Evolutionary conservation across 345 rosid genomes (phyloP).

Genomic region (Jatropha curcas): DNA sequence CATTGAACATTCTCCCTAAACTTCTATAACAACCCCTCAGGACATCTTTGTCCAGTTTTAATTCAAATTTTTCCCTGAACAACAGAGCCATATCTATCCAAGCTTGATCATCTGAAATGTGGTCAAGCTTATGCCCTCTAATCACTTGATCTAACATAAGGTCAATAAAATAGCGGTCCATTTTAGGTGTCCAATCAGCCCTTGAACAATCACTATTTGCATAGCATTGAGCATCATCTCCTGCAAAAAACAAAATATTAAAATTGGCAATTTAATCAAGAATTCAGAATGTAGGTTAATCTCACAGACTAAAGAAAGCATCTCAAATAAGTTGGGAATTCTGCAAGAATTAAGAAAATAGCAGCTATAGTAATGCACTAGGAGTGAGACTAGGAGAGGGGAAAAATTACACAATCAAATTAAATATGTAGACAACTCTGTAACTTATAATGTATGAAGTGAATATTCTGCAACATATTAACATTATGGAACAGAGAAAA

Average conservation of each 20-base stretch:
- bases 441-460: background rate
- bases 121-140: conserved; percentile 31
- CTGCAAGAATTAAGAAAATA: background rate
- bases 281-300: background rate
- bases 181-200: conserved; percentile 43
- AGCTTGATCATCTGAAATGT: conserved; percentile 29
- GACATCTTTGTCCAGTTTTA: conserved; percentile 33
- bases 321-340: background rate
- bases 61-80: conserved; percentile 47
- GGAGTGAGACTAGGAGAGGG: background rate
- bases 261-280: background rate
- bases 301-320: background rate
- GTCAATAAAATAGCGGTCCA: conserved; percentile 56
- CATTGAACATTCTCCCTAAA: conserved; percentile 37
- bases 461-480: background rate
- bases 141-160: conserved; percentile 44
- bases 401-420: background rate
- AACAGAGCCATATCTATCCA: conserved; percentile 46
- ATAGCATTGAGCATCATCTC: conserved; percentile 28
- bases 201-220: conserved; percentile 27
- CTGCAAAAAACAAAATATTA: conserved; percentile 22
- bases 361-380: background rate
- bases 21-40: conserved; percentile 35
- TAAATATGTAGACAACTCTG: background rate
- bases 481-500: background rate